These are phyloP conservation scores for Phytophthora chlamydospora DNA, from an alignment of 352 stramenopile genomes.

Conservation along the genomic window DNA sequence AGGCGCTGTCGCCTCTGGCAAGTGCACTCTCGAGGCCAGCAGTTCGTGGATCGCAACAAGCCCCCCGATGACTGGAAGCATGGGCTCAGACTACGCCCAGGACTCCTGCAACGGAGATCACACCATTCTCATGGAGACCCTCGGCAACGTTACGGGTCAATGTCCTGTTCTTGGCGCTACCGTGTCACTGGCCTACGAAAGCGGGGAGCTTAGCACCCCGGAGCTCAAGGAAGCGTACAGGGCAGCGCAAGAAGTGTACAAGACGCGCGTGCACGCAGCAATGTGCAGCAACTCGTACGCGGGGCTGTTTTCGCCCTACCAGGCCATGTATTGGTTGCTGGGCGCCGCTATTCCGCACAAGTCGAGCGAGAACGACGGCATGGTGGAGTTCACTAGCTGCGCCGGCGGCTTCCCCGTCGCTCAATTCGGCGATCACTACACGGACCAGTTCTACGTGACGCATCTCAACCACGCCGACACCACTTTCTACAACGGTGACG, in stretches of 20 bases:
- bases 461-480: slow-evolving; percentile 73
- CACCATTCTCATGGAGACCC: slow-evolving; percentile 29
- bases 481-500: slow-evolving; percentile 65
- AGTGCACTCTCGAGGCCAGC: slow-evolving; percentile 45
- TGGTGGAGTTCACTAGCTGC: slow-evolving; percentile 71
- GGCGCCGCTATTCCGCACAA: slow-evolving; percentile 41
- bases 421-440: slow-evolving; percentile 50
- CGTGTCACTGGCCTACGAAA: slow-evolving; percentile 51
- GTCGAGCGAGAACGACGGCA: slow-evolving; percentile 42
- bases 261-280: slow-evolving; percentile 35
- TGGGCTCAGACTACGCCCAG: slow-evolving; percentile 54
- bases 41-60: slow-evolving; percentile 51
- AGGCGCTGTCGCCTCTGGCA: slow-evolving; percentile 45
- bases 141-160: slow-evolving; percentile 42
- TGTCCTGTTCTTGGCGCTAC: slow-evolving; percentile 37
- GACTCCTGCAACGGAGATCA: slow-evolving; percentile 38
- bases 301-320: slow-evolving; percentile 47
- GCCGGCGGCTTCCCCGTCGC: slow-evolving; percentile 35
- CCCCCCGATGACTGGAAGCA: slow-evolving; percentile 50
- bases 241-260: slow-evolving; percentile 41
- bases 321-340: slow-evolving; percentile 34
- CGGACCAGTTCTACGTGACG: slow-evolving; percentile 57
- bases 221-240: slow-evolving; percentile 33
- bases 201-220: slow-evolving; percentile 18
- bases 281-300: slow-evolving; percentile 51